Evolutionary conservation across 2,329 filamentous ascomycete genomes (phyloP).

Genomic region (Trichoderma cornu-damae): DNA sequence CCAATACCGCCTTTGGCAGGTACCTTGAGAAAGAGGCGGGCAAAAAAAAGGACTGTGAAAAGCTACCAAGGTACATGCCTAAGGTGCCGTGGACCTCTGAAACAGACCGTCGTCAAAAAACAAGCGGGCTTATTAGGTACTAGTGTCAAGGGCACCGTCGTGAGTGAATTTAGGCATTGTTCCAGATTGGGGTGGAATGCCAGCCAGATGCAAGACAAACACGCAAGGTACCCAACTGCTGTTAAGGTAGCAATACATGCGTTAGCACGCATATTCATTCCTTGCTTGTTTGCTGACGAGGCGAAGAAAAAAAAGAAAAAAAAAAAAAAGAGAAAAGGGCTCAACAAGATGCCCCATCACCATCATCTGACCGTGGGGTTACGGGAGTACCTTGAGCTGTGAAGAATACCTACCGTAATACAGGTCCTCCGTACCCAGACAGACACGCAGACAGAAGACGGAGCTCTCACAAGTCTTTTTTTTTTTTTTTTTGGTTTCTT

Average conservation of each 20-base stretch:
- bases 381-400: no score
- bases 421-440: no score
- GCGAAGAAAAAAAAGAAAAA: no score
- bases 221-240: not conserved
- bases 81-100: constrained; percentile 9
- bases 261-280: not conserved
- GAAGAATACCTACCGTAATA: no score
- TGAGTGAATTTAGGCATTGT: constrained; percentile 18
- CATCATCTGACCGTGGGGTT: no score
- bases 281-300: constrained; percentile 4
- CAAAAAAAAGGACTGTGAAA: not conserved
- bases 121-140: no score
- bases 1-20: not conserved
- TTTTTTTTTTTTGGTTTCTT: no score
- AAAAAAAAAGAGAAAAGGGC: no score
- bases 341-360: no score
- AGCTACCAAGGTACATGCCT: no score
- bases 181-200: constrained; percentile 18
- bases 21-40: no score
- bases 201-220: constrained; percentile 8
- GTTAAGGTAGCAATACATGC: constrained; percentile 16
- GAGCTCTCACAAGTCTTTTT: not conserved
- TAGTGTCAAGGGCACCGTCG: constrained; percentile 6
- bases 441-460: not conserved
- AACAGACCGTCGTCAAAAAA: constrained; percentile 14